These are phyloP conservation scores for Geotrichum restrictum DNA, from an alignment of 1,139 yeast species.

Conservation along the genomic window DNA sequence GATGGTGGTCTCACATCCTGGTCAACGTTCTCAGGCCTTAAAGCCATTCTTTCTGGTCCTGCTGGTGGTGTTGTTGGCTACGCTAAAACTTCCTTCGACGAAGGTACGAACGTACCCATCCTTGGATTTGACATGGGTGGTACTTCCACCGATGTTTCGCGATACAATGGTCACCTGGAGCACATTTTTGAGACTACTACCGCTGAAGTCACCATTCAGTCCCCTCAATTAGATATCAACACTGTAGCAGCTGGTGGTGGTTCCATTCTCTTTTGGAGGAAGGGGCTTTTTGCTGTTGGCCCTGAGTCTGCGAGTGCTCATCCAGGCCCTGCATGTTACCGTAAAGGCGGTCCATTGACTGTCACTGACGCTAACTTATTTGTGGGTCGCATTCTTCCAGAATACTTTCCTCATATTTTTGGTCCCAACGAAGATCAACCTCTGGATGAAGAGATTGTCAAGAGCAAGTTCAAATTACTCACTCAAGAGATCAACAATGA, in stretches of 20 bases:
- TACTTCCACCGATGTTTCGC: slow-evolving; percentile 55
- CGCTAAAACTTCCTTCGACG: slow-evolving; percentile 46
- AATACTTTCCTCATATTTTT: slow-evolving; percentile 51
- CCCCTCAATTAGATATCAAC: slow-evolving; percentile 55
- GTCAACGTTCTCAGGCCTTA: slow-evolving; percentile 48
- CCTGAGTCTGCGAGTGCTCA: slow-evolving; percentile 57
- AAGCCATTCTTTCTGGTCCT: slow-evolving; percentile 54
- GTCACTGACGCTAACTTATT: slow-evolving; percentile 54
- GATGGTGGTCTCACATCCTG: slow-evolving; percentile 55
- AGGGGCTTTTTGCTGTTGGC: slow-evolving; percentile 52
- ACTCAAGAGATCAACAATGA: slow-evolving; percentile 45
- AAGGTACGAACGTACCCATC: slow-evolving; percentile 38
- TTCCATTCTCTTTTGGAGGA: slow-evolving; percentile 47
- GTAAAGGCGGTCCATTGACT: slow-evolving; percentile 56
- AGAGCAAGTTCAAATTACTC: slow-evolving; percentile 42
- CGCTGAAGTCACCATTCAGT: slow-evolving; percentile 54
- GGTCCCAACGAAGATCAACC: slow-evolving; percentile 52
- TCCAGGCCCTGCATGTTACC: slow-evolving; percentile 58
- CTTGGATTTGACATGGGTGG: slow-evolving; percentile 63
- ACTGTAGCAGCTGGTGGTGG: slow-evolving; percentile 65
- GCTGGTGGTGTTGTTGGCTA: slow-evolving; percentile 62
- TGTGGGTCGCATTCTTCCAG: slow-evolving; percentile 50
- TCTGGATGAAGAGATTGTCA: slow-evolving; percentile 44
- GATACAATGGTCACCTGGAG: slow-evolving; percentile 48
- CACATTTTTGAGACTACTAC: slow-evolving; percentile 53